Evolutionary conservation across 2,329 filamentous ascomycete species (phyloP).

Genomic region (Aspergillus sp.): DNA sequence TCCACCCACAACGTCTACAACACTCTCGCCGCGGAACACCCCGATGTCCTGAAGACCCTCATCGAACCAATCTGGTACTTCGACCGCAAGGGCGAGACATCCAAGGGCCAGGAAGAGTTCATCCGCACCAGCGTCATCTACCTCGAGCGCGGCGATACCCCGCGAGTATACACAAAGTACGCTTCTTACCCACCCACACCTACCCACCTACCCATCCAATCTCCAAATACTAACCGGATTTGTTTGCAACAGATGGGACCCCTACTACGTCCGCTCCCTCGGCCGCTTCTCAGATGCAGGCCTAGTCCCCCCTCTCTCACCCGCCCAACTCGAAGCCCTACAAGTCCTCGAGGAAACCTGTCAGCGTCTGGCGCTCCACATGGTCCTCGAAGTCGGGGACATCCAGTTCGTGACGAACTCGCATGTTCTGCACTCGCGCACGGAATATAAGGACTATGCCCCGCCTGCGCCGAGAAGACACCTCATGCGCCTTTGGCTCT

Average conservation of each 20-base stretch:
- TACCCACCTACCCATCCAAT: not conserved
- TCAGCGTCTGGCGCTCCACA: constrained; percentile 24
- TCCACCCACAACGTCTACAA: constrained; percentile 82
- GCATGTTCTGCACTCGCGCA: constrained; percentile 29
- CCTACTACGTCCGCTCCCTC: constrained; percentile 79
- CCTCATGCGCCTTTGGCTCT: constrained; percentile 29
- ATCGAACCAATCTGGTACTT: constrained; percentile 86
- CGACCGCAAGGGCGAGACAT: constrained; percentile 83
- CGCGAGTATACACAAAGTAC: constrained; percentile 71
- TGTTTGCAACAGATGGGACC: constrained; percentile 62
- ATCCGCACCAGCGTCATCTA: constrained; percentile 75
- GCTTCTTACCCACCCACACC: constrained; percentile 13
- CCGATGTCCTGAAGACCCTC: constrained; percentile 74
- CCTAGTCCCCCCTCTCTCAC: constrained; percentile 38
- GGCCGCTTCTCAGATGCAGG: constrained; percentile 71
- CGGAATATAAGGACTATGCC: constrained; percentile 27
- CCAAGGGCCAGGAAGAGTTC: constrained; percentile 72
- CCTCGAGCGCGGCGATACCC: constrained; percentile 63
- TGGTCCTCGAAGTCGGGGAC: constrained; percentile 27
- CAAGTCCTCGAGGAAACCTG: constrained; percentile 26
- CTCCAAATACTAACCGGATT: not conserved
- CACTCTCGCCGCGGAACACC: constrained; percentile 68
- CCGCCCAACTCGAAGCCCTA: constrained; percentile 25
- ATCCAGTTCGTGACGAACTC: constrained; percentile 29
- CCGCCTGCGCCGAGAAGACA: constrained; percentile 22